Conservation (phyloP, 1,284 basidiomycete genomes). For the Cryptococcus sp. region DNA sequence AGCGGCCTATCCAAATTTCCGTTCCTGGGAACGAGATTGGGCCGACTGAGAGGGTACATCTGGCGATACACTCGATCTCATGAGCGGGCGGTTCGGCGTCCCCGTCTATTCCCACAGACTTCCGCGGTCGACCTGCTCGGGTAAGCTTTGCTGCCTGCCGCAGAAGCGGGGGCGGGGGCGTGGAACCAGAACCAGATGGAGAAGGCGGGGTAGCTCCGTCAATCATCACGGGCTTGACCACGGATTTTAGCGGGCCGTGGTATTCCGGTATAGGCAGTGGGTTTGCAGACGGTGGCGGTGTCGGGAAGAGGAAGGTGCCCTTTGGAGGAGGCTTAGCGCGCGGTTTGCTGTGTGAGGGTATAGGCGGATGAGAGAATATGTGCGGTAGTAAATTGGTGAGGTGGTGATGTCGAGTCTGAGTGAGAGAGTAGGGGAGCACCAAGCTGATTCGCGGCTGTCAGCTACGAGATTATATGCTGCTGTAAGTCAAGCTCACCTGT, state of each 20-base stretch:
- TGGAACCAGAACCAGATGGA: slow-evolving; percentile 7
- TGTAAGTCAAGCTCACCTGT: slow-evolving; percentile 31
- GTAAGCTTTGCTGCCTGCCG: slow-evolving; percentile 2
- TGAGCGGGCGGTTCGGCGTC: slow-evolving; percentile 42
- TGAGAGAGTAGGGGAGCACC: slow-evolving; percentile 42
- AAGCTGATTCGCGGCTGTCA: slow-evolving; percentile 25
- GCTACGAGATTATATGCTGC: too few relatives aligned
- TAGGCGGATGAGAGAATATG: slow-evolving; percentile 46
- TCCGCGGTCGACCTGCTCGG: neutral
- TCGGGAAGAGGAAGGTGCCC: slow-evolving; percentile 43
- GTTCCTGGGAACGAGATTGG: slow-evolving; percentile 45
- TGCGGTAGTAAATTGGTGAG: slow-evolving; percentile 45
- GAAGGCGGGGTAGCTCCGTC: neutral
- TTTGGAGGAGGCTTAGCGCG: slow-evolving; percentile 35
- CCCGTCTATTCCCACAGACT: slow-evolving; percentile 7
- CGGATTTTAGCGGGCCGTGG: slow-evolving; percentile 24
- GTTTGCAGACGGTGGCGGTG: slow-evolving; percentile 30
- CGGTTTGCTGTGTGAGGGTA: slow-evolving; percentile 43
- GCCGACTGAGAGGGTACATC: slow-evolving; percentile 43
- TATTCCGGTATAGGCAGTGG: slow-evolving; percentile 38
- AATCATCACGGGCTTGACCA: neutral
- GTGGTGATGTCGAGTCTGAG: slow-evolving; percentile 43
- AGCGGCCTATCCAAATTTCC: slow-evolving; percentile 49
- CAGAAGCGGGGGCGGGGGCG: slow-evolving; percentile 3
- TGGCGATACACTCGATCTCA: slow-evolving; percentile 48